phyloP scores from a whole-genome alignment of 495 filamentous ascomycete genomes.

The Lichina pygmaea region DNA sequence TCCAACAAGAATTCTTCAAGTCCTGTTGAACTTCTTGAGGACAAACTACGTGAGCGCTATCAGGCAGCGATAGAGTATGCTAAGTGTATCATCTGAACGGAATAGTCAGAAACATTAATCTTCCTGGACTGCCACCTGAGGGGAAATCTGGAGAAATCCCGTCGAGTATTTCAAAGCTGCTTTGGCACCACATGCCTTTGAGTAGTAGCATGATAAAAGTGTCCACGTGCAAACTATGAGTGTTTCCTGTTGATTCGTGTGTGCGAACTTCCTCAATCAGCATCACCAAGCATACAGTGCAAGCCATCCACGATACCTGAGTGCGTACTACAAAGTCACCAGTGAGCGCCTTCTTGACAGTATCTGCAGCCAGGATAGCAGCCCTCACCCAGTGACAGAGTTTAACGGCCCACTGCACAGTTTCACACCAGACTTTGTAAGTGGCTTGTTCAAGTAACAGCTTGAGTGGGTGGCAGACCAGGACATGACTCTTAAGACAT shows the following conservation, averaged over 20 bases:
- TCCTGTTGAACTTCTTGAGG: constrained; percentile 16
- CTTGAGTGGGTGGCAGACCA: not conserved
- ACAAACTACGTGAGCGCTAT: constrained; percentile 18
- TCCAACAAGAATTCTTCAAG: constrained; percentile 11
- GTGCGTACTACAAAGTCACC: constrained; percentile 33
- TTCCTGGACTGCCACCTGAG: constrained; percentile 28
- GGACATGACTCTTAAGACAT: not conserved
- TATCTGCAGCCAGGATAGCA: constrained; percentile 18
- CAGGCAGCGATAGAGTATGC: constrained; percentile 15
- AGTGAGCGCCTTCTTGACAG: constrained; percentile 27
- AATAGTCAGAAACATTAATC: constrained; percentile 16
- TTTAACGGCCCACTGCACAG: constrained; percentile 11
- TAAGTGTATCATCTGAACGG: constrained; percentile 20
- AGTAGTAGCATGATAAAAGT: not conserved
- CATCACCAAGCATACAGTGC: constrained; percentile 19
- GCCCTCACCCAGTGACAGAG: constrained; percentile 13
- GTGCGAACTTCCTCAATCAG: too few species aligned
- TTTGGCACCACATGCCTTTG: not conserved
- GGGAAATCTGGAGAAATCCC: constrained; percentile 17
- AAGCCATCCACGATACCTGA: constrained; percentile 29
- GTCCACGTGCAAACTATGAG: too few species aligned
- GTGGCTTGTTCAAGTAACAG: not conserved
- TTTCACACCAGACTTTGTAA: constrained; percentile 8
- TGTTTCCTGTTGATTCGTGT: too few species aligned
- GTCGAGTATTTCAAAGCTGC: constrained; percentile 5